Evolutionary conservation across 2,329 filamentous ascomycete species (phyloP), one percentile per base, ranked within the genome.

Genomic region (Verticillium alfalfae): DNA sequence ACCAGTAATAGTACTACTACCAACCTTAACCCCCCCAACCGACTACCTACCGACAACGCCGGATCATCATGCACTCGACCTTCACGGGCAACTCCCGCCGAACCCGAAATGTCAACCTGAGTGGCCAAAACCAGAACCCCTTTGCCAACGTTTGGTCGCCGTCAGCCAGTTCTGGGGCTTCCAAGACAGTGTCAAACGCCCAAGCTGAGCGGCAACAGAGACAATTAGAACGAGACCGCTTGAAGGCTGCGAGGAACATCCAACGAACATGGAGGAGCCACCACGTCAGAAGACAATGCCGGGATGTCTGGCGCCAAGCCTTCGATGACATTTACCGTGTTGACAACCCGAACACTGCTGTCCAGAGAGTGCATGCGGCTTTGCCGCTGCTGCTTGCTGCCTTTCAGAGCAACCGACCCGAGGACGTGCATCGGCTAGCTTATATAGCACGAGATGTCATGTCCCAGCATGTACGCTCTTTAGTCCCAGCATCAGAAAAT

Each of bases 91-190:
- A 79, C 76, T 91, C 92, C 69, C 88, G 92, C 70, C 90, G 91
- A 67, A 89, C 90, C 64, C 89, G 95, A 67, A 93, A 97, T 74
- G 92, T 98, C 72, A 97, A 98, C 76, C 88, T 99, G 64, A 95
- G 92, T 67, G 95, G 93, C 65, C 89, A 93, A 68, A 86, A 86
- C 66, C 81, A 81, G 58, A 96, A 97, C 70, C 92, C 93, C 3
- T 96, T 95, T 74, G 88, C 84, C 63, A 85, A 82, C 37, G 79
- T 81, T 52, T 86, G 87, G 81, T 78, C 79, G 16, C 79, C 84
- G 5, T 77, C 82, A 13, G 81, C 81, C 8, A 82, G 83, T 16
- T 81, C 86, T 1, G 88, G 87, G 18, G 83, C 90, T 5, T 91
- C 92, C 69, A 88, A 89, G 69, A 89, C 93, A 1, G 84, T 98